Conservation (phyloP, 1,284 basidiomycete genomes). For the Fomitopsis pinicola region DNA sequence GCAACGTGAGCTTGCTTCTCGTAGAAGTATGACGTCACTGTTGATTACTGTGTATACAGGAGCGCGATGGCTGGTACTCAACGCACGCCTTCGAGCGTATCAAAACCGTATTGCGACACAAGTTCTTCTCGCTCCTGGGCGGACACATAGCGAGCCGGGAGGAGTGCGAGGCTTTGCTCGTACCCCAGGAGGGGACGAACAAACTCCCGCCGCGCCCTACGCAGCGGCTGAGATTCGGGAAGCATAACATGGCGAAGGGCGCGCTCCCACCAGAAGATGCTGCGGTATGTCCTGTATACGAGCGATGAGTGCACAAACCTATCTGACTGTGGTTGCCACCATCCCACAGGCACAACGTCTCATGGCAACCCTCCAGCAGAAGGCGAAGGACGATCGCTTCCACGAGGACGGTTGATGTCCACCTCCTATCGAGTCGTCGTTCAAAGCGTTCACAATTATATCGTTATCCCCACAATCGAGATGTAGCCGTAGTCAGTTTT, state of each 20-base stretch:
- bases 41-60: constrained; percentile 34
- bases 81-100: constrained; percentile 74
- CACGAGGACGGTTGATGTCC: constrained; percentile 11
- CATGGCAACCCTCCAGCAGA: constrained; percentile 52
- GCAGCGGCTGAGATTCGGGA: constrained; percentile 53
- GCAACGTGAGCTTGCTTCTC: constrained; percentile 52
- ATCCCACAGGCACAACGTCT: constrained; percentile 22
- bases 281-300: constrained; percentile 45
- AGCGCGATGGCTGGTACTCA: constrained; percentile 85
- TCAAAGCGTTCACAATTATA: background rate
- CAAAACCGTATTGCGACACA: constrained; percentile 80
- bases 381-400: constrained; percentile 38
- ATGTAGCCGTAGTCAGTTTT: background rate
- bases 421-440: background rate
- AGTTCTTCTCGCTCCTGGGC: constrained; percentile 82
- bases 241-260: constrained; percentile 84
- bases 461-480: background rate
- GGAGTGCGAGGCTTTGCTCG: constrained; percentile 64
- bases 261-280: constrained; percentile 76
- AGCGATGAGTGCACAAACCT: too few relatives aligned
- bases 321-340: background rate
- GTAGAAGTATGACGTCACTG: background rate
- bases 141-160: constrained; percentile 66
- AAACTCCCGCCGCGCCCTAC: constrained; percentile 32
- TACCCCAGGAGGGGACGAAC: constrained; percentile 40